phyloP scores from a whole-genome alignment of 495 filamentous ascomycete genomes.

The Aspergillus steynii region DNA sequence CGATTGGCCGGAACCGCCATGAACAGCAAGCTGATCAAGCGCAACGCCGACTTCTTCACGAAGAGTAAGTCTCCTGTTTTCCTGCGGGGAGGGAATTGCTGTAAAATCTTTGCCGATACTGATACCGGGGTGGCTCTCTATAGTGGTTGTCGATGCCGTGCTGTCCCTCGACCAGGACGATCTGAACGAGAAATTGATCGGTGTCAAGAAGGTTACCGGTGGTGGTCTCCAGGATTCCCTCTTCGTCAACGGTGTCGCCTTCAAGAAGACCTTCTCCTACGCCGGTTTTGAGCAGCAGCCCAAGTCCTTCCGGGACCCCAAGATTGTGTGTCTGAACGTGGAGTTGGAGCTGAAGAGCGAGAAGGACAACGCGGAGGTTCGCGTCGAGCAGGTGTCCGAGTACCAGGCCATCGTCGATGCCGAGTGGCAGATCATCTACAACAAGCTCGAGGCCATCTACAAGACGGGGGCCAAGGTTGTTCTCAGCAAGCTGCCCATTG shows the following conservation, averaged over 20 bases:
- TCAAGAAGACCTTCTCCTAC: conserved; percentile 99
- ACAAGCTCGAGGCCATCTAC: conserved; percentile 93
- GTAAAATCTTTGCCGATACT: conserved; percentile 11
- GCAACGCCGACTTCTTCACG: conserved; percentile 95
- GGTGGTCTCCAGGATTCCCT: conserved; percentile 95
- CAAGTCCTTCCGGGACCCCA: conserved; percentile 89
- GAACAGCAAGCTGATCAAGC: conserved; percentile 99
- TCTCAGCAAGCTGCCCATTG: conserved; percentile 94
- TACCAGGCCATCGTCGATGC: conserved; percentile 99
- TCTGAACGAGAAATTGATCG: conserved; percentile 96
- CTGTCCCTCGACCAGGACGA: conserved; percentile 96
- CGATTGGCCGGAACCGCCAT: conserved; percentile 96
- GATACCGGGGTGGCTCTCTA: conserved; percentile 10
- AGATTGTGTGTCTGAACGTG: conserved; percentile 95
- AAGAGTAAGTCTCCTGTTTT: conserved; percentile 65
- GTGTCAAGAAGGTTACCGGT: conserved; percentile 95
- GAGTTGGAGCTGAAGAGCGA: conserved; percentile 97
- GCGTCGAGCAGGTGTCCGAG: conserved; percentile 97
- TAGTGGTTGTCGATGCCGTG: conserved; percentile 98
- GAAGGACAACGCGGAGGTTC: conserved; percentile 98
- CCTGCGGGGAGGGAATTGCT: not conserved
- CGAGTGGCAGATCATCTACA: conserved; percentile 99
- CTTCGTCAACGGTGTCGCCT: conserved; percentile 96
- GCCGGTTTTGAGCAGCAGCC: conserved; percentile 99
- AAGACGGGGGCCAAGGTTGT: conserved; percentile 96